phyloP scores from a whole-genome alignment of 371 early-diverging fungal genomes.

The Rhizopus stolonifer region DNA sequence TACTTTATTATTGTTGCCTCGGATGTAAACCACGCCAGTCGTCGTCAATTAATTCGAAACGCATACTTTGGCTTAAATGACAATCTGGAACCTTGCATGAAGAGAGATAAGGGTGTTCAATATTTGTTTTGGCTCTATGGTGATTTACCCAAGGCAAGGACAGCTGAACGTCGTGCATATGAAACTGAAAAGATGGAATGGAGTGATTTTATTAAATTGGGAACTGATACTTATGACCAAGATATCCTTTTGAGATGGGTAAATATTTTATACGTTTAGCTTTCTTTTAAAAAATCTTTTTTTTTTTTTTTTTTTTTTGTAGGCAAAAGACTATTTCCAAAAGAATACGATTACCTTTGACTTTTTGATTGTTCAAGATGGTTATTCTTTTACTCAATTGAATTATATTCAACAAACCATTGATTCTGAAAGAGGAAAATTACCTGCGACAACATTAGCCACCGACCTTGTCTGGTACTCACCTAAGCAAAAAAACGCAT shows the following conservation, averaged over 20 bases:
- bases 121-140: conserved; percentile 59
- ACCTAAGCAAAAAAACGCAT: conserved; percentile 12
- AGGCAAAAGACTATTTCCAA: conserved; percentile 14
- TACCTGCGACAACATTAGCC: conserved; percentile 2
- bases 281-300: too few relatives aligned
- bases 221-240: conserved; percentile 29
- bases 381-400: conserved; percentile 31
- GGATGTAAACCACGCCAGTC: conserved; percentile 36
- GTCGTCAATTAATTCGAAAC: conserved; percentile 51
- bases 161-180: conserved; percentile 38
- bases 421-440: conserved; percentile 13
- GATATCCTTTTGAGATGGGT: conserved; percentile 36
- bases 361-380: conserved; percentile 43
- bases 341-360: conserved; percentile 33
- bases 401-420: conserved; percentile 21
- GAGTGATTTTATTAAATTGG: conserved; percentile 39
- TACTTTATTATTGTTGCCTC: conserved; percentile 55
- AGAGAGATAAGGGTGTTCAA: conserved; percentile 39
- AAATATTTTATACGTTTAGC: too few relatives aligned
- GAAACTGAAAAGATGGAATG: conserved; percentile 61
- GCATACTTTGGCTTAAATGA: conserved; percentile 54
- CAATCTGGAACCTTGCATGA: conserved; percentile 57
- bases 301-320: too few relatives aligned
- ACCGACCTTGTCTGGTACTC: conserved; percentile 32
- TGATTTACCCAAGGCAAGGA: conserved; percentile 26